Base-by-base conservation (phyloP, 306 rosid species). In the Cajanus cajan region DNA sequence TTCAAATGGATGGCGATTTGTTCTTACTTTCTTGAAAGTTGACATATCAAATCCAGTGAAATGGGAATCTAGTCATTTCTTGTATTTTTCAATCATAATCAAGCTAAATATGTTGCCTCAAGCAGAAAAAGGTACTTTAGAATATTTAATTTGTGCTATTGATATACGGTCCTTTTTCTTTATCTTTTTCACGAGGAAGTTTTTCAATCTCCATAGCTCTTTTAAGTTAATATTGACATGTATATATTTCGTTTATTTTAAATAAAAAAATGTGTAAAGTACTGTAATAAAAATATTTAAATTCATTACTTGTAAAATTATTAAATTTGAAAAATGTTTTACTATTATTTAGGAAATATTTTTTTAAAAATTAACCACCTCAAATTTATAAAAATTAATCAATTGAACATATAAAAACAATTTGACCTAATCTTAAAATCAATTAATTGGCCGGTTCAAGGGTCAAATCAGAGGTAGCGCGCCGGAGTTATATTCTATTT, bases 1-100 rank as follows among this genome's bases (percentile, higher is more conserved):
- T 68, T 80, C 40, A 54, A 63, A 36, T 36, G 62, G 75, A 80
- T 71, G 21, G 41, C 15, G 67, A 34, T 76, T 76, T 63, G 72
- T 55, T 70, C 43, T 40, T 24, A 80, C 78, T 76, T 66, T 77
- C 74, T 64, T 76, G 54, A 80, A 84, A 80, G 82, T 76, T 76
- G 87, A 76, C 80, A 25, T 74, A 80, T 64, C 79, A 73, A 84
- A 81, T 80, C 79, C 75, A 58, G 16, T 18, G 76, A 80, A 80
- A 84, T 84, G 85, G 85, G 85, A 76, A 84, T 84, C 87, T 84
- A 84, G 85, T 84, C 85, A 80, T 84, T 80, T 76, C 45, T 51
- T 76, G 80, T 65, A 77, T 63, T 76, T 74, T 80, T 75, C 84
- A 64, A 71, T 63, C 62, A 34, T 57, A 76, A 24, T 76, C 37